phyloP scores from a whole-genome alignment of 2,329 filamentous ascomycete species.

The Emergomyces orientalis region DNA sequence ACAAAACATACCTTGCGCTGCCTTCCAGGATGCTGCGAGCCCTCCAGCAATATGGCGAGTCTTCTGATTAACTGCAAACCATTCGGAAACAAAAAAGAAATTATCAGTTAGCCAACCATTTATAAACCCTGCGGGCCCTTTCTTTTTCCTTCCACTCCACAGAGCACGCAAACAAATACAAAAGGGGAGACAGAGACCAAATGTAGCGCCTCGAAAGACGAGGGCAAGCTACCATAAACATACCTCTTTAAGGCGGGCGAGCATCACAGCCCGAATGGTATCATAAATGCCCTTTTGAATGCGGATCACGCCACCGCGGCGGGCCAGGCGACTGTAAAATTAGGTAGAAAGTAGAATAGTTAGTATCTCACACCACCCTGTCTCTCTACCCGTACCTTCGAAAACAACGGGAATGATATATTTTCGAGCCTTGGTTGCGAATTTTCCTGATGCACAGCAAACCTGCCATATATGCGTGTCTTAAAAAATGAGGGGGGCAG shows the following conservation, averaged over 20 bases:
- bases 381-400: too few relatives aligned
- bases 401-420: too few relatives aligned
- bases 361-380: background rate
- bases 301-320: conserved; percentile 26
- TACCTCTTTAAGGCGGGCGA: conserved; percentile 19
- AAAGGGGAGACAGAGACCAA: background rate
- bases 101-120: background rate
- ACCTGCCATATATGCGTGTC: background rate
- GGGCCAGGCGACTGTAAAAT: conserved; percentile 26
- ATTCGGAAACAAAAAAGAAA: background rate
- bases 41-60: background rate
- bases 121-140: background rate
- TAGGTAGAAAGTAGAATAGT: background rate
- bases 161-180: background rate
- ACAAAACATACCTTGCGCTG: conserved; percentile 3
- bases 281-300: conserved; percentile 26
- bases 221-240: conserved; percentile 3
- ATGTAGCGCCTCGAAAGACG: background rate
- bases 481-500: too few relatives aligned
- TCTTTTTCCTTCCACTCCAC: background rate
- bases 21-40: background rate
- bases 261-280: conserved; percentile 19
- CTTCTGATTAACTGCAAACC: background rate
- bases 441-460: background rate
- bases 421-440: too few relatives aligned